phyloP scores from a whole-genome alignment of 805 yeast species.

The Wickerhamiella brachini region DNA sequence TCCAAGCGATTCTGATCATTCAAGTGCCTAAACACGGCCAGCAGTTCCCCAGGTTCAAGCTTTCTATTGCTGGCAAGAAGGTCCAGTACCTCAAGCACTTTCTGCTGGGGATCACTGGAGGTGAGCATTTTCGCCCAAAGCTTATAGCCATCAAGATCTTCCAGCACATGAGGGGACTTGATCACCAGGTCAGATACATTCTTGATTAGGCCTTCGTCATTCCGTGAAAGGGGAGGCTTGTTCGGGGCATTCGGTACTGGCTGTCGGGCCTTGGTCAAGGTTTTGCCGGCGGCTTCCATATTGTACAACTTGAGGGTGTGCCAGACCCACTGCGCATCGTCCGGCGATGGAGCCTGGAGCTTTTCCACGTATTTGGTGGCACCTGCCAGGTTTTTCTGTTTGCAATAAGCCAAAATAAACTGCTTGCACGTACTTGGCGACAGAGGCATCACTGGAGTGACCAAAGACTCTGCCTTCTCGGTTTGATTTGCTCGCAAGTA shows the following conservation, averaged over 20 bases:
- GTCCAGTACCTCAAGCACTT: not conserved
- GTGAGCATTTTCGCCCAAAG: not conserved
- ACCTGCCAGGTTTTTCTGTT: not conserved
- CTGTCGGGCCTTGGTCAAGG: not conserved
- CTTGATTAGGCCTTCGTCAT: not conserved
- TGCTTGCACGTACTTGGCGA: not conserved
- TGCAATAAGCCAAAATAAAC: conserved; percentile 3
- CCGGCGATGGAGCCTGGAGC: conserved; percentile 11
- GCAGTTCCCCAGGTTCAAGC: not conserved
- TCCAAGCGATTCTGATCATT: not conserved
- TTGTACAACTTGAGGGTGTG: conserved; percentile 1
- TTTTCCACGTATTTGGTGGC: conserved; percentile 4
- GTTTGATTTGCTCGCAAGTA: conserved; percentile 8
- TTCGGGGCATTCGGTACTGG: not conserved
- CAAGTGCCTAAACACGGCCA: not conserved
- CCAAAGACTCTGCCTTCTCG: conserved; percentile 6
- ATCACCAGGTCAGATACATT: not conserved
- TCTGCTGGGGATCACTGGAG: not conserved
- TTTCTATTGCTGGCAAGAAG: not conserved
- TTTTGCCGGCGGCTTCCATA: not conserved
- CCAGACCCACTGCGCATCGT: conserved; percentile 12
- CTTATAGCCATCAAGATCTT: not conserved
- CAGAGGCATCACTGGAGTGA: not conserved
- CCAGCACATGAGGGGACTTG: not conserved
- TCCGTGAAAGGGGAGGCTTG: not conserved